These are phyloP conservation scores for Neostapfia colusana DNA, from an alignment of 176 grass and related monocot genomes.

Conservation along the genomic window DNA sequence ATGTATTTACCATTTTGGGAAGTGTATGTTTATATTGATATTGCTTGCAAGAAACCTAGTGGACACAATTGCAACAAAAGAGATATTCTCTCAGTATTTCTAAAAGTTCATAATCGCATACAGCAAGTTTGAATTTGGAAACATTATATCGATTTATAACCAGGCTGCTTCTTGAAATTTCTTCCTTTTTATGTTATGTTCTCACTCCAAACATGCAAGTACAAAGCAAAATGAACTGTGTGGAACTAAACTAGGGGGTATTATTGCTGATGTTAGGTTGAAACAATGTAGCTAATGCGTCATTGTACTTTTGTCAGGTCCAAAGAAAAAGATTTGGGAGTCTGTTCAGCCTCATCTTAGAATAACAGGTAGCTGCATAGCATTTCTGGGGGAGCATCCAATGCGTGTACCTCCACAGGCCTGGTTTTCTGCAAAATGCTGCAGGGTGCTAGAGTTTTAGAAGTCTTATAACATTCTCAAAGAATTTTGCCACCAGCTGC, in stretches of 20 bases:
- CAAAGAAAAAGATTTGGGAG: slow-evolving; percentile 99
- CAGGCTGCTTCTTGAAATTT: not conserved
- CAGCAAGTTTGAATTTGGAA: not conserved
- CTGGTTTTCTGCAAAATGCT: slow-evolving; percentile 64
- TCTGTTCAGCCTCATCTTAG: slow-evolving; percentile 84
- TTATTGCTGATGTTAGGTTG: slow-evolving; percentile 3
- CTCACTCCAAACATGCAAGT: not conserved
- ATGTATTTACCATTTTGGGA: not conserved
- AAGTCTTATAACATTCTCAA: slow-evolving; percentile 29
- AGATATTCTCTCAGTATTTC: not conserved
- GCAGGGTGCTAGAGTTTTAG: slow-evolving; percentile 80
- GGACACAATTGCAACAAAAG: not conserved
- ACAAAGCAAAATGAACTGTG: not conserved
- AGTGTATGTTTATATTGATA: not conserved
- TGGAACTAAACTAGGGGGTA: not conserved
- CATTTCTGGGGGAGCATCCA: slow-evolving; percentile 54
- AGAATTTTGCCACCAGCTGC: not conserved
- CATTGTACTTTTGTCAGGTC: slow-evolving; percentile 49
- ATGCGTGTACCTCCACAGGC: slow-evolving; percentile 81
- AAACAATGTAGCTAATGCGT: slow-evolving; percentile 28
- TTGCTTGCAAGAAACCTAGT: slow-evolving; percentile 3
- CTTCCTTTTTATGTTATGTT: not conserved
- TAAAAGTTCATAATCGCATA: not conserved
- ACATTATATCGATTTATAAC: not conserved
- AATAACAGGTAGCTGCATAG: slow-evolving; percentile 59